Percentiles rank a stretch among this genome's conserved stretches.
Conservation (phyloP, 495 filamentous ascomycete species). For the Xylaria venustula region DNA sequence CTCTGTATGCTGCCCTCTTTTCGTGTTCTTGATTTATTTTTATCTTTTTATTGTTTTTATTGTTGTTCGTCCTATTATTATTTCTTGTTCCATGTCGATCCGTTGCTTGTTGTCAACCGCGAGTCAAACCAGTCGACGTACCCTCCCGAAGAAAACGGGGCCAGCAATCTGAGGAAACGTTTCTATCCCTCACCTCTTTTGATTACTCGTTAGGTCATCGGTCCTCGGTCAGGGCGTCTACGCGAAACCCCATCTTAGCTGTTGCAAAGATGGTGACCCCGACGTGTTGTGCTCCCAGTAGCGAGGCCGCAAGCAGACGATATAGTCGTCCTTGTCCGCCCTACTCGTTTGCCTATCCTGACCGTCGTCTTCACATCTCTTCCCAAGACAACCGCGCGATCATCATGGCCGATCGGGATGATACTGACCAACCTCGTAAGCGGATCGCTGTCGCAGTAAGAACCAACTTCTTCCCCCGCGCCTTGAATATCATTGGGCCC, state of each 20-base stretch:
- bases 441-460: slow-evolving; percentile 72
- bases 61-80: neutral
- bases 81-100: slow-evolving; percentile 18
- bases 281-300: slow-evolving; percentile 31
- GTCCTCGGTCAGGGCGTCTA: slow-evolving; percentile 5
- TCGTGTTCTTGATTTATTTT: neutral
- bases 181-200: slow-evolving; percentile 25
- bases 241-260: neutral
- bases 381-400: slow-evolving; percentile 33
- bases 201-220: slow-evolving; percentile 3
- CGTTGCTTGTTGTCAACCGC: slow-evolving; percentile 14
- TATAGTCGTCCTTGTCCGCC: slow-evolving; percentile 41
- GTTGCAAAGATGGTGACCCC: slow-evolving; percentile 41
- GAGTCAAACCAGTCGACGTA: slow-evolving; percentile 24
- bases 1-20: neutral
- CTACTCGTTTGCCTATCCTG: slow-evolving; percentile 32
- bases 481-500: neutral
- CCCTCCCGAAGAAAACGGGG: slow-evolving; percentile 27
- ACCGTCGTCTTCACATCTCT: slow-evolving; percentile 35
- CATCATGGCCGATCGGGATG: slow-evolving; percentile 42
- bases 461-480: neutral
- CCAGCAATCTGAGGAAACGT: slow-evolving; percentile 8
- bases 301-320: slow-evolving; percentile 34
- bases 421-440: slow-evolving; percentile 49
- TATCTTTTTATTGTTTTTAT: neutral